Evolutionary conservation across 2,329 filamentous ascomycete genomes (phyloP).

Genomic region (Hypoxylon rubiginosum): DNA sequence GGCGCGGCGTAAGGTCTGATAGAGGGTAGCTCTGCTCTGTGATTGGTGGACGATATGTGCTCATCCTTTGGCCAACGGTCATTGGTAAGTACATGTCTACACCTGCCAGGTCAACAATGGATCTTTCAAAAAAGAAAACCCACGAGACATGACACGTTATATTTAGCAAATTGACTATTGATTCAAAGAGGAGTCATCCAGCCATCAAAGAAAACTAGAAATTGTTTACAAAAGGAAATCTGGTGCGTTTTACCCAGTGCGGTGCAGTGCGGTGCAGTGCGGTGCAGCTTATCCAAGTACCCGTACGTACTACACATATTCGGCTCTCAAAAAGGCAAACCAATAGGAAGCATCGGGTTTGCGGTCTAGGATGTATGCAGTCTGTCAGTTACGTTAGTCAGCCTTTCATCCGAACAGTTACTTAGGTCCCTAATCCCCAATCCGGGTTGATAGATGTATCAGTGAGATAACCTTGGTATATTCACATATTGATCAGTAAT

Average conservation of each 20-base stretch:
- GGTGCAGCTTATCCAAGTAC: neutral
- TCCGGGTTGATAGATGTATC: neutral
- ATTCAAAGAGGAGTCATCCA: neutral
- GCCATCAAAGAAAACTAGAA: neutral
- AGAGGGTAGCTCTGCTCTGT: conserved; percentile 5
- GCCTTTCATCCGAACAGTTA: conserved; percentile 32
- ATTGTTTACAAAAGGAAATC: no score
- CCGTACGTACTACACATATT: neutral
- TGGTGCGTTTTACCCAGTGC: neutral
- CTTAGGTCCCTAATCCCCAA: neutral
- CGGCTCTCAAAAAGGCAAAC: neutral
- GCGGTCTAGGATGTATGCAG: neutral
- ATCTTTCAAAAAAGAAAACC: neutral
- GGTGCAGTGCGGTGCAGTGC: no score
- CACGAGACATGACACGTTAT: neutral
- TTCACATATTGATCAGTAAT: neutral
- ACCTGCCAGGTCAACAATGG: neutral
- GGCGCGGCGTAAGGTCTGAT: conserved; percentile 7
- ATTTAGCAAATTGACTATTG: neutral
- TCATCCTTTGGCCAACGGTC: neutral
- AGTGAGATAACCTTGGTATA: neutral
- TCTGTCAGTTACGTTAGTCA: neutral
- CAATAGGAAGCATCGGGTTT: conserved; percentile 34
- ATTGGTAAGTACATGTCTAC: neutral
- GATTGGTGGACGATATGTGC: conserved; percentile 21